Conservation (phyloP, 163 green algal genomes). For the Chlorella variabilis region DNA sequence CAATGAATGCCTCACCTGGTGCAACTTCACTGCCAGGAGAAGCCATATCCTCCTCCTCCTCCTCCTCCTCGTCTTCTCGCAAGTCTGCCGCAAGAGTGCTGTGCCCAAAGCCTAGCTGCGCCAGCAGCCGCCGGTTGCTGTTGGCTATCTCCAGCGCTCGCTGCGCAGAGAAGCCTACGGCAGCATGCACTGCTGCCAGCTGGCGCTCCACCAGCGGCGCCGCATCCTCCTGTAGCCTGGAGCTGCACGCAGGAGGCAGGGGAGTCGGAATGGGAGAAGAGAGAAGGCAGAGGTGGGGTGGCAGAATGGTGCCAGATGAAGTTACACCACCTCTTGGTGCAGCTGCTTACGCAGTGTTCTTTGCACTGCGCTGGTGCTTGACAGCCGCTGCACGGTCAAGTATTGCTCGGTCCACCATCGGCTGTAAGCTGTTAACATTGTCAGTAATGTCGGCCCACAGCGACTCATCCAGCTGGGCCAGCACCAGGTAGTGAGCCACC, state of each 20-base stretch:
- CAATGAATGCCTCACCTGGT: too few species aligned
- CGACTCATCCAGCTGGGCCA: slow-evolving; percentile 37
- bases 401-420: not conserved
- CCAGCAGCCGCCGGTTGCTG: slow-evolving; percentile 3
- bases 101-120: slow-evolving; percentile 8
- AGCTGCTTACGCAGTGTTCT: not conserved
- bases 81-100: slow-evolving; percentile 4
- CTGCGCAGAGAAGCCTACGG: not conserved
- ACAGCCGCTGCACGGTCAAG: not conserved
- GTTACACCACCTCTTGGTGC: not conserved
- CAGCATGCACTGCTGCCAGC: not conserved
- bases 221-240: not conserved
- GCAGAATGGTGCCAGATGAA: too few species aligned
- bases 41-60: too few species aligned
- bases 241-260: not conserved
- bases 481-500: slow-evolving; percentile 53
- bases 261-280: not conserved
- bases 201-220: not conserved
- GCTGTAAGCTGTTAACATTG: slow-evolving; percentile 22
- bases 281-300: too few species aligned
- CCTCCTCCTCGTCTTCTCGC: not conserved
- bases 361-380: not conserved
- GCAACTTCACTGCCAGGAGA: too few species aligned
- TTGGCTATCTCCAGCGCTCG: not conserved
- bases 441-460: slow-evolving; percentile 9